Conservation (phyloP, 192 early-diverging fungal genomes). For the Mortierella hygrophila region DNA sequence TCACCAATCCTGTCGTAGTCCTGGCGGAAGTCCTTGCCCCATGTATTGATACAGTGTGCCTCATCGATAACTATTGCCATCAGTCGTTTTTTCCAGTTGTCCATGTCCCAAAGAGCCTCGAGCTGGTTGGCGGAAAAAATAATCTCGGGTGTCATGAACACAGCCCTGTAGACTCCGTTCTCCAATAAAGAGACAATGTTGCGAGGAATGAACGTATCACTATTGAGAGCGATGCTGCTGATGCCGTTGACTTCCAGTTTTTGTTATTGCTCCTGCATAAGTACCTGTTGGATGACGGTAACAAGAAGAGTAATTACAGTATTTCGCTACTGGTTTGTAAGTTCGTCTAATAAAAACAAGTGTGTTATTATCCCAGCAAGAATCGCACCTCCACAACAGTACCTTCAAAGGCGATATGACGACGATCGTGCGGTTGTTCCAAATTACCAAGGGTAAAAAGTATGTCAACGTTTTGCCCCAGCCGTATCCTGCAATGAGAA, state of each 20-base stretch:
- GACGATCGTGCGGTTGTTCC: background rate
- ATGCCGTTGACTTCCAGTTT: background rate
- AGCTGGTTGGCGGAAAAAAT: too few species aligned
- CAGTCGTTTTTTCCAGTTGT: background rate
- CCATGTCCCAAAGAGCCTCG: background rate
- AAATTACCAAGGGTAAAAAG: conserved; percentile 20
- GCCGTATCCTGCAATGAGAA: conserved; percentile 24
- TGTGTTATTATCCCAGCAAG: too few species aligned
- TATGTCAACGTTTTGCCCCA: conserved; percentile 22
- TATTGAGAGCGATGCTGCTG: background rate
- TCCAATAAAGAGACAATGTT: background rate
- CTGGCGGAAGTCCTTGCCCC: background rate
- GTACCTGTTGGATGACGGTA: too few species aligned
- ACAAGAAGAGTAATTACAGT: too few species aligned
- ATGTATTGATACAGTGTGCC: conserved; percentile 16
- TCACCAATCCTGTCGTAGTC: background rate
- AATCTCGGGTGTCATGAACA: conserved; percentile 21
- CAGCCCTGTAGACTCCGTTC: background rate
- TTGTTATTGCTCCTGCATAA: conserved; percentile 1
- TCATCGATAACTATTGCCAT: conserved; percentile 14
- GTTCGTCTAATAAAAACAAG: too few species aligned
- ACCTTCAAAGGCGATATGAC: conserved; percentile 12
- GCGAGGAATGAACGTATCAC: background rate
- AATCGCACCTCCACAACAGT: too few species aligned
- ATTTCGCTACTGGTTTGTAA: too few species aligned